These are phyloP conservation scores for Heritiera littoralis DNA, from an alignment of 345 rosid genomes.

Conservation along the genomic window DNA sequence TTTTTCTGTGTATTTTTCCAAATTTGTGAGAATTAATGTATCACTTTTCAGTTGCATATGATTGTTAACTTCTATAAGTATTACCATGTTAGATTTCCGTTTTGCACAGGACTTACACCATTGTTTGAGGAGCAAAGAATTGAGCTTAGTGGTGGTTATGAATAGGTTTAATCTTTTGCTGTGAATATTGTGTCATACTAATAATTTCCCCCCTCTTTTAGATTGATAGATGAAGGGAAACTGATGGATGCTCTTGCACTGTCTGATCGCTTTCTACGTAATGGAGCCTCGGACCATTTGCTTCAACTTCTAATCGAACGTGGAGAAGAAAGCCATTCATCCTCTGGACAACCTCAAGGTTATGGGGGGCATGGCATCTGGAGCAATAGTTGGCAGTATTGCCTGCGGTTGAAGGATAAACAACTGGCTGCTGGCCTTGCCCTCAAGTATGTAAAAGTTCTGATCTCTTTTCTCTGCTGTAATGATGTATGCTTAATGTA, in stretches of 20 bases:
- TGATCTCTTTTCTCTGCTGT: background rate
- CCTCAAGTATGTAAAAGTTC: slow-evolving; percentile 62
- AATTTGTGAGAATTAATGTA: slow-evolving; percentile 1
- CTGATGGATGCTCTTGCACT: slow-evolving; percentile 95
- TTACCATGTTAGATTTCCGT: slow-evolving; percentile 5
- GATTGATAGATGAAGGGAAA: slow-evolving; percentile 88
- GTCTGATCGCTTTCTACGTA: slow-evolving; percentile 89
- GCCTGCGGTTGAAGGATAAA: slow-evolving; percentile 93
- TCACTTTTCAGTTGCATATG: slow-evolving; percentile 3
- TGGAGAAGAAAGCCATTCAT: slow-evolving; percentile 62
- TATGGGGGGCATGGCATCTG: slow-evolving; percentile 62
- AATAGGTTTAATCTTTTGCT: slow-evolving; percentile 6
- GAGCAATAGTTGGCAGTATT: slow-evolving; percentile 95
- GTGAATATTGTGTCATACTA: slow-evolving; percentile 20
- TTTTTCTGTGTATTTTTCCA: slow-evolving; percentile 3
- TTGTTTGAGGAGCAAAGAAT: slow-evolving; percentile 10
- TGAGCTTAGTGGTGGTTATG: background rate
- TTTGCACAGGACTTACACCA: background rate
- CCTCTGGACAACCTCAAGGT: slow-evolving; percentile 51
- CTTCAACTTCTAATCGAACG: slow-evolving; percentile 81
- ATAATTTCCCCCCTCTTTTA: slow-evolving; percentile 27
- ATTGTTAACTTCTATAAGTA: background rate
- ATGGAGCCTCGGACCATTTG: slow-evolving; percentile 86
- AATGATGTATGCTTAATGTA: slow-evolving; percentile 10
- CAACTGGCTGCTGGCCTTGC: slow-evolving; percentile 86